phyloP scores from a whole-genome alignment of 208 protist species.

The Trypanosoma avium region DNA sequence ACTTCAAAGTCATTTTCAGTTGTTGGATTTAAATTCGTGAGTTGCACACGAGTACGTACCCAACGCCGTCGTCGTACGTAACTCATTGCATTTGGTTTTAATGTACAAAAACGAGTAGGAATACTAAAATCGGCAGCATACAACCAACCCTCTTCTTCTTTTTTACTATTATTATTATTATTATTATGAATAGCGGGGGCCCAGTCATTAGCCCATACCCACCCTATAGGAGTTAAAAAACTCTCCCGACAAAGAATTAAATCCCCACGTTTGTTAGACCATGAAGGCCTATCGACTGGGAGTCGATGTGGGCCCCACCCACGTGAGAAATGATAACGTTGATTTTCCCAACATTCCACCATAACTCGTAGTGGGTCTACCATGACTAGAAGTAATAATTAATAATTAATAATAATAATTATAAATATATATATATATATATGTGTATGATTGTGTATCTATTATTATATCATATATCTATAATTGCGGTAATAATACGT shows the following conservation, averaged over 20 bases:
- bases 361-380: conserved; percentile 15
- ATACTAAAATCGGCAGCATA: conserved; percentile 35
- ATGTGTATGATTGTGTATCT: too few species aligned
- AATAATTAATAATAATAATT: conserved; percentile 1
- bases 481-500: too few species aligned
- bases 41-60: conserved; percentile 24
- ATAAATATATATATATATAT: too few species aligned
- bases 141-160: conserved; percentile 40
- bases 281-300: conserved; percentile 27
- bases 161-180: too few species aligned
- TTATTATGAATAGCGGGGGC: too few species aligned
- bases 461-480: too few species aligned
- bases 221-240: conserved; percentile 24
- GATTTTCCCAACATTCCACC: conserved; percentile 41
- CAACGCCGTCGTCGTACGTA: conserved; percentile 34
- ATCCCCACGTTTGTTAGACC: conserved; percentile 36
- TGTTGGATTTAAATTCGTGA: background rate
- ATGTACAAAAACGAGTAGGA: conserved; percentile 17
- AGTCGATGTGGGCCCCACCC: conserved; percentile 29
- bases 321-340: conserved; percentile 26
- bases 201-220: conserved; percentile 28
- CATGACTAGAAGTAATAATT: conserved; percentile 6
- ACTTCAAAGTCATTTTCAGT: background rate
- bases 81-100: conserved; percentile 15
- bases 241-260: conserved; percentile 10